Evolutionary conservation across 176 grass and related monocot genomes (phyloP), one percentile per base, ranked within the genome.

Genomic region (Poa pratensis): DNA sequence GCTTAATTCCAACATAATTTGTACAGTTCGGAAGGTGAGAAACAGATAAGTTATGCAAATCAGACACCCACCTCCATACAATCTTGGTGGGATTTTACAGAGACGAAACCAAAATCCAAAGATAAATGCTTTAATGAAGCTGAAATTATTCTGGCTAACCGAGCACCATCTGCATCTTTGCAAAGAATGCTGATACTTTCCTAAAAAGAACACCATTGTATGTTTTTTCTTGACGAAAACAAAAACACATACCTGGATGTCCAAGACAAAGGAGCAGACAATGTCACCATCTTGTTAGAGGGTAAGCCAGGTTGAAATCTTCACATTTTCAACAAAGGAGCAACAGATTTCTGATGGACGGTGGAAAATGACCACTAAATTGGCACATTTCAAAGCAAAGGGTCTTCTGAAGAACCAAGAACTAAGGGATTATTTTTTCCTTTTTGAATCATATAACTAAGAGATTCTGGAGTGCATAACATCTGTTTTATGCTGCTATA

Each of bases 41-140:
- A 73, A 63, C 73, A 82, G 46, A 81, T 9, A 11, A 49, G 19
- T 34, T 6, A 3, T 18, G 35, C 18, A 74, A 64, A 84, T 9
- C 65, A 54, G 24, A n/a, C 55, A 79, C 20, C 9, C 50, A 75
- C 15, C 58, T 57, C 14, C 49, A 89, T 84, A 23, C 20, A 84
- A n/a, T n/a, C n/a, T n/a, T n/a, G n/a, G n/a, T n/a, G n/a, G n/a
- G n/a, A n/a, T n/a, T n/a, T n/a, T n/a, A 14, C 46, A 49, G 13
- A 49, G 46, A 3, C 12, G 13, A 49, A 49, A 15, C 46, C 15
- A 49, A 14, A 14, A 49, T 15, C 13, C 13, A 49, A 45, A 49
- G 46, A 49, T 49, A 49, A 39, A 39, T 39, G 37, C 3, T 39
- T 1, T 30, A 30, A 9, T 3, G 9, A 45, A 45, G 43, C 43